Percentiles rank a stretch among this genome's conserved stretches.
These are phyloP conservation scores for Chalciporus chontae DNA, from an alignment of 768 basidiomycete species.

Conservation along the genomic window DNA sequence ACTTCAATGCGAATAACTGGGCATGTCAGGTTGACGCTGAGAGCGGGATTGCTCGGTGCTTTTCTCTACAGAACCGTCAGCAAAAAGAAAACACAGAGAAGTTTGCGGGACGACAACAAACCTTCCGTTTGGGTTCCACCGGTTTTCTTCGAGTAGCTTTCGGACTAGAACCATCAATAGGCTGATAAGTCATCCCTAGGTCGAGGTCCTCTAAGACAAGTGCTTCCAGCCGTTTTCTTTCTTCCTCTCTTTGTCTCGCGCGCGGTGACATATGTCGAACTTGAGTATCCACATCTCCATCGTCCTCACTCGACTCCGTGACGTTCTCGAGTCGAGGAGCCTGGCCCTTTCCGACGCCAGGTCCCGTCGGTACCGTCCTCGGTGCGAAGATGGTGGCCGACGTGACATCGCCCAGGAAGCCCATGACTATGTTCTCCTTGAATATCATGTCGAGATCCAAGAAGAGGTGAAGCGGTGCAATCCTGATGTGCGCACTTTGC, in stretches of 20 bases:
- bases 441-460: conserved; percentile 55
- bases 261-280: conserved; percentile 17
- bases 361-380: background rate
- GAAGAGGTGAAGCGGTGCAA: conserved; percentile 72
- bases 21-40: conserved; percentile 38
- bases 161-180: conserved; percentile 2
- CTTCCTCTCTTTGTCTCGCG: conserved; percentile 31
- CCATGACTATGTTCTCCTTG: conserved; percentile 35
- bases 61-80: conserved; percentile 13
- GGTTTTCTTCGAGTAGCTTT: conserved; percentile 7
- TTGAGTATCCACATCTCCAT: conserved; percentile 21
- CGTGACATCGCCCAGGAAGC: conserved; percentile 48
- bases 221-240: conserved; percentile 43
- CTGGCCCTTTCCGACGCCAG: background rate
- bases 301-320: conserved; percentile 11
- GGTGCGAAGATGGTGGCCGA: conserved; percentile 14
- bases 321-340: background rate
- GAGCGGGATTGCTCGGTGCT: background rate
- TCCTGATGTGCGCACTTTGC: conserved; percentile 32
- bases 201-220: conserved; percentile 60
- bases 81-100: background rate
- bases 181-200: conserved; percentile 45
- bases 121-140: conserved; percentile 12
- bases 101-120: conserved; percentile 1
- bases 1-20: conserved; percentile 64